A percentile compares a stretch with the other conserved stretches of the same genome.
phyloP scores from a whole-genome alignment of 805 yeast genomes.

The Saccharomyces jurei region DNA sequence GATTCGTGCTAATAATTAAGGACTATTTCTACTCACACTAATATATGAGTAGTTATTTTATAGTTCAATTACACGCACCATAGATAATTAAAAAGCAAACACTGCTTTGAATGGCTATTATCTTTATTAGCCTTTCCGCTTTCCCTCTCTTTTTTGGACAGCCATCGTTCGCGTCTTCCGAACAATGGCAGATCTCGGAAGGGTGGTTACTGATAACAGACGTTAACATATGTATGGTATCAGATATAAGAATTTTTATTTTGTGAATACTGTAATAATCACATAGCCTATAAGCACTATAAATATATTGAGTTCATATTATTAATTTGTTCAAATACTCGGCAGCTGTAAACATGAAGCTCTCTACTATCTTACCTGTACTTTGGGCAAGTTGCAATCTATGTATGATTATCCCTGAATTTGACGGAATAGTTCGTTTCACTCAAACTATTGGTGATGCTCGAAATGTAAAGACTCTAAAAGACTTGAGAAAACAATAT shows the following conservation, averaged over 20 bases:
- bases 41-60: no score
- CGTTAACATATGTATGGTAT: background rate
- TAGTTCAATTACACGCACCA: no score
- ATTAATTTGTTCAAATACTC: background rate
- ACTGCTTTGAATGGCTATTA: background rate
- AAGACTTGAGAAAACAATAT: background rate
- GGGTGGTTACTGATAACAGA: background rate
- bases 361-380: background rate
- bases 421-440: background rate
- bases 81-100: no score
- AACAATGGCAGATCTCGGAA: background rate
- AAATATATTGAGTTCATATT: background rate
- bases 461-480: background rate
- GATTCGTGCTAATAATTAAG: background rate
- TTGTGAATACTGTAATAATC: background rate
- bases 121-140: background rate
- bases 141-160: background rate
- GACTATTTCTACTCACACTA: background rate
- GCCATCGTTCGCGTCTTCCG: background rate
- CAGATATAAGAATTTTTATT: background rate
- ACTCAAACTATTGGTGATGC: background rate
- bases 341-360: background rate
- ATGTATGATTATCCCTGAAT: background rate
- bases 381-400: background rate
- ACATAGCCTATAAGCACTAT: background rate